A percentile compares a stretch with the other conserved stretches of the same genome.
These are phyloP conservation scores for Melampsora americana DNA, from an alignment of 1,284 basidiomycete genomes.

Conservation along the genomic window DNA sequence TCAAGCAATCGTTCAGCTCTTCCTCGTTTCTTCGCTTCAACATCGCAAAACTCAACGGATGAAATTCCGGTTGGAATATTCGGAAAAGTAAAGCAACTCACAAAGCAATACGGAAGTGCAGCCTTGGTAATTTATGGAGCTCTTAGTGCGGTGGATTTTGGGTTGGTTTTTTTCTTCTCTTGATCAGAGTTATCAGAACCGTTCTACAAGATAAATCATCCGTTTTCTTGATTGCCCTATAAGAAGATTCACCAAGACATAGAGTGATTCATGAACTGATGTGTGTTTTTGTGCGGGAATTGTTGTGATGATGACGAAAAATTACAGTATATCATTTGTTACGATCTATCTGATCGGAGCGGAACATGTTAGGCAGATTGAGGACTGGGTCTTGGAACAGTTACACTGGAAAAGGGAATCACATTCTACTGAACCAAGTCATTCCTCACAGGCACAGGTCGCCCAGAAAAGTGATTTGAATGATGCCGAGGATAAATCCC, in stretches of 20 bases:
- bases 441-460: conserved; percentile 46
- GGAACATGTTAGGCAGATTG: conserved; percentile 73
- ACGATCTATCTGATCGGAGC: conserved; percentile 83
- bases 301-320: background rate
- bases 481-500: conserved; percentile 45
- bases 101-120: conserved; percentile 89
- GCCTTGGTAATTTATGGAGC: conserved; percentile 79
- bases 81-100: conserved; percentile 69
- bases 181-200: background rate
- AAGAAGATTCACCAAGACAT: background rate
- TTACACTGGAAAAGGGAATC: conserved; percentile 50
- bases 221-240: background rate
- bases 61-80: conserved; percentile 50
- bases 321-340: conserved; percentile 65
- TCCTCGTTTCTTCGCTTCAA: conserved; percentile 51
- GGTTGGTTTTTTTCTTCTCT: conserved; percentile 47
- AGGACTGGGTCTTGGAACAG: conserved; percentile 58
- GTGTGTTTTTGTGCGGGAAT: background rate
- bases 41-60: conserved; percentile 47
- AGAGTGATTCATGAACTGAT: background rate
- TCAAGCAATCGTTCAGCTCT: conserved; percentile 57
- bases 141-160: conserved; percentile 71
- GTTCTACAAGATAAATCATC: background rate
- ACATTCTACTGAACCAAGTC: conserved; percentile 22
- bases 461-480: conserved; percentile 46